Percentiles rank a stretch among this genome's conserved stretches.
Evolutionary conservation across 441 rosid species (phyloP).

Genomic region (Arabidopsis hybrid): DNA sequence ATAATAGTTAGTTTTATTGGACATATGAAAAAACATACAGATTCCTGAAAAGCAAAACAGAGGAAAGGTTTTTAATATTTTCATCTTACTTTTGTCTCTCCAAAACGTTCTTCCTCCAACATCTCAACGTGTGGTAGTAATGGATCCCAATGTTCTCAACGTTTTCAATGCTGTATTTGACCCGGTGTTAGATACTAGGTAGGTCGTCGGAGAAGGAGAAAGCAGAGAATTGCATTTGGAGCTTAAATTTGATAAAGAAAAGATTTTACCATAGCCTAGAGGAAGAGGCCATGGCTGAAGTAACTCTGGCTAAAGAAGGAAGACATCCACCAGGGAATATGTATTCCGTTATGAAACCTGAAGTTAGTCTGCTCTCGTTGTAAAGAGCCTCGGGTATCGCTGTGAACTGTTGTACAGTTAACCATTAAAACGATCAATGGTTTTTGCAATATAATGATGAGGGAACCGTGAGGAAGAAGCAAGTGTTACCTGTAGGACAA

Average conservation of each 20-base stretch:
- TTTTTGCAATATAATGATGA: not conserved
- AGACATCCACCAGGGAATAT: constrained; percentile 87
- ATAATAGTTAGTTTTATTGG: not conserved
- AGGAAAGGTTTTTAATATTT: not conserved
- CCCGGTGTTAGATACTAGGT: not conserved
- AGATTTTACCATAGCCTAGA: constrained; percentile 68
- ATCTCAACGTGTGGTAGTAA: constrained; percentile 74
- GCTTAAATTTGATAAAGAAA: constrained; percentile 2
- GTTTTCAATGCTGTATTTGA: constrained; percentile 52
- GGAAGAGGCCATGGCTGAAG: constrained; percentile 69
- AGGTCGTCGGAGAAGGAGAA: not conserved
- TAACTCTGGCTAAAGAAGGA: constrained; percentile 79
- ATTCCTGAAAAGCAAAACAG: not conserved
- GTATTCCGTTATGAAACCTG: constrained; percentile 80
- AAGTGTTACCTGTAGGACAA: constrained; percentile 71
- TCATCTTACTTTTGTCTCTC: constrained; percentile 58
- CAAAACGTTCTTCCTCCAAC: constrained; percentile 79
- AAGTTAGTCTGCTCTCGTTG: constrained; percentile 61
- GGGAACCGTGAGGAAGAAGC: not conserved
- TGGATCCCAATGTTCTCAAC: constrained; percentile 87
- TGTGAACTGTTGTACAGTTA: constrained; percentile 50
- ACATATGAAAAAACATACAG: not conserved
- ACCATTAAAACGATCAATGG: not conserved
- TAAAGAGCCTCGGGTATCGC: constrained; percentile 80
- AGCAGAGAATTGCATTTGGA: not conserved